Conservation (phyloP, 192 early-diverging fungal genomes). For the Lobosporangium transversale region DNA sequence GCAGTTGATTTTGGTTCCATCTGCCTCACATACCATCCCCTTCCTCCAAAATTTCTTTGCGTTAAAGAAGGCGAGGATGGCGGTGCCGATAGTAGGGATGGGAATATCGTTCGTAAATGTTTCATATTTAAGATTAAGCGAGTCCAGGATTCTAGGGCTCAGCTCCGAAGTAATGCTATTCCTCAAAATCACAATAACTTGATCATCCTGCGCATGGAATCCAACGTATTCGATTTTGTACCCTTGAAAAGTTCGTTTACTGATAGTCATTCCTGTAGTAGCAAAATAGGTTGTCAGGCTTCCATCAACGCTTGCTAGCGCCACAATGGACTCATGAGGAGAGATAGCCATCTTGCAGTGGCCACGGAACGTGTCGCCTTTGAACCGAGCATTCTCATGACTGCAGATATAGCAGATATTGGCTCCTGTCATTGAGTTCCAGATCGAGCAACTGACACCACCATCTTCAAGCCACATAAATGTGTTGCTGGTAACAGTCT, state of each 20-base stretch:
- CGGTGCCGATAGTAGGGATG: slow-evolving; percentile 28
- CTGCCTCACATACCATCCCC: slow-evolving; percentile 33
- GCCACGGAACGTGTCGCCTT: slow-evolving; percentile 37
- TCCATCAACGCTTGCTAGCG: slow-evolving; percentile 42
- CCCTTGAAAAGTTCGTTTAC: slow-evolving; percentile 25
- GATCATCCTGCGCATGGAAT: slow-evolving; percentile 30
- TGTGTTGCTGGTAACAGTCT: slow-evolving; percentile 32
- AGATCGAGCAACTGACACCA: slow-evolving; percentile 40
- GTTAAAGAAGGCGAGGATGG: slow-evolving; percentile 17
- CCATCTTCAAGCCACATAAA: slow-evolving; percentile 49
- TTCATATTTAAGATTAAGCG: slow-evolving; percentile 31
- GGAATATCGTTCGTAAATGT: slow-evolving; percentile 20
- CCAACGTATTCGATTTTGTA: slow-evolving; percentile 40
- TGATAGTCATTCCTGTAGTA: slow-evolving; percentile 35
- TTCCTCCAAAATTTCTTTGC: slow-evolving; percentile 17
- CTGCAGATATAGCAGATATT: slow-evolving; percentile 38
- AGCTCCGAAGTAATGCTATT: slow-evolving; percentile 23
- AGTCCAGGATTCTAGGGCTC: slow-evolving; percentile 22
- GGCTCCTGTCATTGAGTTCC: slow-evolving; percentile 36
- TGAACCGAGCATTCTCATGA: slow-evolving; percentile 32
- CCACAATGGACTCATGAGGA: slow-evolving; percentile 40
- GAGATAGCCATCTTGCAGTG: slow-evolving; percentile 47
- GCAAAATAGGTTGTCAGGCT: slow-evolving; percentile 43
- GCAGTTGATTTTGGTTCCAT: slow-evolving; percentile 24
- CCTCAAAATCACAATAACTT: slow-evolving; percentile 27